A percentile compares a stretch with the other conserved stretches of the same genome.
These are phyloP conservation scores for Penicillium brevicompactum DNA, from an alignment of 2,329 filamentous ascomycete genomes.

Conservation along the genomic window DNA sequence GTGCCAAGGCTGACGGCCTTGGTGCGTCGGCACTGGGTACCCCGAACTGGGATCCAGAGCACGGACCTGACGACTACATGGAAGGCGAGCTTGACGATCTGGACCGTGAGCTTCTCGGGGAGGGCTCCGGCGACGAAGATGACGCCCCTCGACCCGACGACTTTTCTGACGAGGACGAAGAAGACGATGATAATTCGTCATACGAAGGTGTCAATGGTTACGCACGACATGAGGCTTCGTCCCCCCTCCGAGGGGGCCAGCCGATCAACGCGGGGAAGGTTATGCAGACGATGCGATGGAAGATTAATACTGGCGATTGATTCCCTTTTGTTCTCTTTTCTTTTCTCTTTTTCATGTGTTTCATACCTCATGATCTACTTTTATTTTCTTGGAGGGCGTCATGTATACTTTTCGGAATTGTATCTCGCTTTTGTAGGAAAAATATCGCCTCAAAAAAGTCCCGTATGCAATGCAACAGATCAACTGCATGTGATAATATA, in stretches of 20 bases:
- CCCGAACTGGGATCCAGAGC: slow-evolving; percentile 27
- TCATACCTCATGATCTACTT: neutral
- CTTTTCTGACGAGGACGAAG: slow-evolving; percentile 37
- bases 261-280: slow-evolving; percentile 21
- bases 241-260: slow-evolving; percentile 21
- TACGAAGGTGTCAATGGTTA: slow-evolving; percentile 37
- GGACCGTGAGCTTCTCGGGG: slow-evolving; percentile 41
- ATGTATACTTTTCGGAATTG: neutral
- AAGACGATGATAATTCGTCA: slow-evolving; percentile 38
- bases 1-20: slow-evolving; percentile 27
- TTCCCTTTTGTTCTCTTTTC: slow-evolving; percentile 6
- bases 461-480: neutral
- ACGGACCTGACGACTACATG: slow-evolving; percentile 28
- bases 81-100: slow-evolving; percentile 42
- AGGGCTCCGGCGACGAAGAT: slow-evolving; percentile 41
- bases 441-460: too few species aligned
- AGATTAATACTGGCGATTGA: slow-evolving; percentile 20
- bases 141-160: slow-evolving; percentile 23
- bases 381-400: neutral
- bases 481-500: slow-evolving; percentile 5
- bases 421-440: neutral
- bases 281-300: slow-evolving; percentile 34
- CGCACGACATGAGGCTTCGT: slow-evolving; percentile 36
- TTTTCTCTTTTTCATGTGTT: neutral
- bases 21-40: slow-evolving; percentile 23